Base-by-base conservation (phyloP, 2,329 filamentous ascomycete species). In the Coccinonectria pachysandricola region DNA sequence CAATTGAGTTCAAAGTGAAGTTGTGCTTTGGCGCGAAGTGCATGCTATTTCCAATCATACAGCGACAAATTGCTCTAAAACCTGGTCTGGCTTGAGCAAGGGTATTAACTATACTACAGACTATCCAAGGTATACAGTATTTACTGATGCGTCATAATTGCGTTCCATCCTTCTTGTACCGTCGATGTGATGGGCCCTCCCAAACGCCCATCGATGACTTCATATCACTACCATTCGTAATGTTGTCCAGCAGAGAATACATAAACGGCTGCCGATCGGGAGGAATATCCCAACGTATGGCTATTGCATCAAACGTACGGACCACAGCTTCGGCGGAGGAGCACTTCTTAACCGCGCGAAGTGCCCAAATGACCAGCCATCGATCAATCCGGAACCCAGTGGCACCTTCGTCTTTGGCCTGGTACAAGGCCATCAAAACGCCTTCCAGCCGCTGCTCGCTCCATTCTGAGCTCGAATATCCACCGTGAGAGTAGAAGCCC, bases 401-500 rank as follows among this genome's bases (percentile, higher is more conserved):
- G 2, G 59, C 56, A 6, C 55, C 47, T 11, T 57, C 51, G 28
- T 74, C 66, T 3, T 71, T 48, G 1, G 69, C 66, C 9, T 60
- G 50, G 9, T 80, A 57, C 36, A 86, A 74, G 1, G 79, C 70
- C 7, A 62, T 52, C 65, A 81, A 80, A 8, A 85, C 71, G 21
- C 62, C 65, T 21, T 78, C 66, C 3, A 96, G 67, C n/a, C 75
- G 68, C 37, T 68, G 55, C 15, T 63, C 59, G 15, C 73, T 84
- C 88, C 91, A 98, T 8, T 72, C 65, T 0, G 76, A 75, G 36
- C 75, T 54, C 1, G 37, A 61, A 13, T 62, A 48, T 14, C 74
- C 75, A 8, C 87, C 88, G 46, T 94, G 78, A 3, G 60, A 53
- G 16, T 68, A 65, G 48, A 96, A 98, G 0, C 82, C 86, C 43